Evolutionary conservation across 345 rosid genomes (phyloP).

Genomic region (Brassica juncea): DNA sequence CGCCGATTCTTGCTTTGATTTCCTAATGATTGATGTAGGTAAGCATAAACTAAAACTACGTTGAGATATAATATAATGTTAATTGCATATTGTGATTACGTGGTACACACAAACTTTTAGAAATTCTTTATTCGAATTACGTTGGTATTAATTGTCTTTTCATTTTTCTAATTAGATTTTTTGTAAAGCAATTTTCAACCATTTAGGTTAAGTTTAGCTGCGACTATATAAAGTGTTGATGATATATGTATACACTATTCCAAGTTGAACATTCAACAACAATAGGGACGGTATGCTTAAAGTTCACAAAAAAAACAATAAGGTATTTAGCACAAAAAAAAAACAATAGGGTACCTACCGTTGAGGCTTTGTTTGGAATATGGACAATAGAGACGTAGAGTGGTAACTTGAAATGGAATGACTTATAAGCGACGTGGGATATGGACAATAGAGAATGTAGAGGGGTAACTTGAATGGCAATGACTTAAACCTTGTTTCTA

Average conservation of each 20-base stretch:
- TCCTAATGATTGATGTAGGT: not conserved
- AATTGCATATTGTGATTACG: slow-evolving; percentile 3
- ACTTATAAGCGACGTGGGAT: not conserved
- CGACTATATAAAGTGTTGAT: not conserved
- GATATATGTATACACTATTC: not conserved
- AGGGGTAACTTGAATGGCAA: not conserved
- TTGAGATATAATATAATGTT: not conserved
- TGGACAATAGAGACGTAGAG: not conserved
- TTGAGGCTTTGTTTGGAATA: not conserved
- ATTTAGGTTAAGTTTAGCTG: slow-evolving; percentile 8
- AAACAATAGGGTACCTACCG: not conserved
- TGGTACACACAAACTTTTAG: not conserved
- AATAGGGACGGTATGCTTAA: not conserved
- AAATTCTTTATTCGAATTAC: not conserved
- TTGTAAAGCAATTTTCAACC: not conserved
- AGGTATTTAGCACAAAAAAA: not conserved
- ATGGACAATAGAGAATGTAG: not conserved
- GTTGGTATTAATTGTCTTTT: not conserved
- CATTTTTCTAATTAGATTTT: not conserved
- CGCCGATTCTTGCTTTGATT: not conserved
- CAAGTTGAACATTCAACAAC: too few species aligned
- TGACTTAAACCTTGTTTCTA: not conserved
- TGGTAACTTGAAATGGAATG: not conserved
- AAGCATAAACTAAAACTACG: not conserved
- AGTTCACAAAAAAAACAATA: not conserved